These are phyloP conservation scores for Coniella lustricola DNA, from an alignment of 2,329 filamentous ascomycete genomes.

Conservation along the genomic window DNA sequence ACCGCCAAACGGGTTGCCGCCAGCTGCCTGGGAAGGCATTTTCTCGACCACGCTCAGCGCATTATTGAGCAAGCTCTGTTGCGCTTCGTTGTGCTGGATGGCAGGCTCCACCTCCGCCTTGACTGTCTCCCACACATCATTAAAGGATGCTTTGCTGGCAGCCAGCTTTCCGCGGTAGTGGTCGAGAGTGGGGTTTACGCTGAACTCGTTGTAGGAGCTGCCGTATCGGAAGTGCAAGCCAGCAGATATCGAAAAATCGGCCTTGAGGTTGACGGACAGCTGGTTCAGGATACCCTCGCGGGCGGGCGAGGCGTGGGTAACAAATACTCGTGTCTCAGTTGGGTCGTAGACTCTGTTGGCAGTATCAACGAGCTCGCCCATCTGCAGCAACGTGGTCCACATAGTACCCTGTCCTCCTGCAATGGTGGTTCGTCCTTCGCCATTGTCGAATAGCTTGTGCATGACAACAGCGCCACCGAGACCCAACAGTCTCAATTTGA, in stretches of 20 bases:
- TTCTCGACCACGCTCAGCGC: constrained; percentile 92
- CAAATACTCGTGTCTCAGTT: constrained; percentile 91
- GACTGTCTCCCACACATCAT: constrained; percentile 98
- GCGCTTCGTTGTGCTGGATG: constrained; percentile 86
- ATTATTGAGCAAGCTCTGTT: constrained; percentile 85
- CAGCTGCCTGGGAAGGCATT: constrained; percentile 92
- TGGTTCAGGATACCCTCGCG: constrained; percentile 96
- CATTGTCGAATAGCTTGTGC: constrained; percentile 99
- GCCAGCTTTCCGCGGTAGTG: constrained; percentile 98
- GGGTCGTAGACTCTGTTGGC: constrained; percentile 98
- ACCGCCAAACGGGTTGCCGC: constrained; percentile 93
- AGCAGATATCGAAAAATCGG: constrained; percentile 95
- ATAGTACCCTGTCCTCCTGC: constrained; percentile 97
- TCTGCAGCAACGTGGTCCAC: constrained; percentile 98
- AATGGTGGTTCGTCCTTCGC: constrained; percentile 94
- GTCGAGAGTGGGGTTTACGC: constrained; percentile 93
- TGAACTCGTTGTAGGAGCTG: constrained; percentile 99
- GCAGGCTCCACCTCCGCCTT: constrained; percentile 93
- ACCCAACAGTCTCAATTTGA: constrained; percentile 90
- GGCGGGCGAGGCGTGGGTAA: constrained; percentile 94
- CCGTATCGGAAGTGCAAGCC: constrained; percentile 98
- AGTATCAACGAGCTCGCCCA: constrained; percentile 96
- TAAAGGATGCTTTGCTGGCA: constrained; percentile 96
- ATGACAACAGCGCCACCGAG: constrained; percentile 96
- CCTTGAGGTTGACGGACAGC: constrained; percentile 92